These are phyloP conservation scores for Candida chauliodis DNA, from an alignment of 805 yeast genomes.

Conservation along the genomic window DNA sequence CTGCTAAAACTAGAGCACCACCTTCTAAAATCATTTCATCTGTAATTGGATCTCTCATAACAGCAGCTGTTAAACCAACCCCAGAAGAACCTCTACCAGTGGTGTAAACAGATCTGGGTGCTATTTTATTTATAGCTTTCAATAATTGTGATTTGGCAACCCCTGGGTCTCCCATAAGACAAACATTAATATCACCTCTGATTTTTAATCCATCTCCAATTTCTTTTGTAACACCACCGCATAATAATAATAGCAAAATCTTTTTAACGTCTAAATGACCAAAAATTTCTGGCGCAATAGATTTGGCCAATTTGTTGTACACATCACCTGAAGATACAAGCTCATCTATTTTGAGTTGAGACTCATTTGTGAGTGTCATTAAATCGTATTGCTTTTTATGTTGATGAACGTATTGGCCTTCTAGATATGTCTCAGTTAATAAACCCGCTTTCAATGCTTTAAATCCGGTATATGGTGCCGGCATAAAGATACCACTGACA, in stretches of 20 bases:
- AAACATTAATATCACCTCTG: slow-evolving; percentile 93
- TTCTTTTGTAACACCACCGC: slow-evolving; percentile 94
- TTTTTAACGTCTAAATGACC: slow-evolving; percentile 94
- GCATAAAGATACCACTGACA: slow-evolving; percentile 87
- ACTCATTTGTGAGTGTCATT: slow-evolving; percentile 53
- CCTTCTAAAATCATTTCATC: slow-evolving; percentile 98
- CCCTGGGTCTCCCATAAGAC: slow-evolving; percentile 99
- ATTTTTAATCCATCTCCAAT: slow-evolving; percentile 96
- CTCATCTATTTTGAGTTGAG: slow-evolving; percentile 51
- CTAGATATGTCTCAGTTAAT: slow-evolving; percentile 88
- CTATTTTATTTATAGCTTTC: slow-evolving; percentile 85
- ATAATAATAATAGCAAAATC: slow-evolving; percentile 75
- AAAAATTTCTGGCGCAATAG: slow-evolving; percentile 96
- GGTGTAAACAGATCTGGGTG: slow-evolving; percentile 95
- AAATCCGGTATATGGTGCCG: slow-evolving; percentile 94
- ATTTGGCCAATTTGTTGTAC: slow-evolving; percentile 74
- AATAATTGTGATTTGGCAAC: slow-evolving; percentile 96
- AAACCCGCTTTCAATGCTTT: slow-evolving; percentile 89
- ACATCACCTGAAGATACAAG: slow-evolving; percentile 63
- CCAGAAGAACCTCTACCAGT: slow-evolving; percentile 99
- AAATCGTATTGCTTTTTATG: slow-evolving; percentile 84
- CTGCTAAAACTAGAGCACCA: slow-evolving; percentile 95
- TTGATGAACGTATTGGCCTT: slow-evolving; percentile 80
- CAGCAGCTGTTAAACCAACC: slow-evolving; percentile 98
- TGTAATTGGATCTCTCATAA: slow-evolving; percentile 97